Conservation (phyloP, 2,329 filamentous ascomycete genomes). For the Fusarium sp. region DNA sequence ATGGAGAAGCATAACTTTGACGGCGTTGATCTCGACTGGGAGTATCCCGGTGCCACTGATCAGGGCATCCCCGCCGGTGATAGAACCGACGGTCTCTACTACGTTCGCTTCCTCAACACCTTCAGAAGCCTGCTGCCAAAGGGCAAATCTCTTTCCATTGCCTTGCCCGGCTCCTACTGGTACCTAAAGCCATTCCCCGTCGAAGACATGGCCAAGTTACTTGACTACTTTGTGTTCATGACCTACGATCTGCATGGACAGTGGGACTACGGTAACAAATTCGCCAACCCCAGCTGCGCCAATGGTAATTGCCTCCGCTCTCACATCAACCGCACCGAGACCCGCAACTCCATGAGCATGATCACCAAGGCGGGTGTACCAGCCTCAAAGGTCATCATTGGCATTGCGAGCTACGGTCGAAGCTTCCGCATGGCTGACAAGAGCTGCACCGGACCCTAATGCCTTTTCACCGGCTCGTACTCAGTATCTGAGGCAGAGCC, state of each 20-base stretch:
- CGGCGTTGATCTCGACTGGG: constrained; percentile 60
- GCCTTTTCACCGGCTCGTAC: constrained; percentile 43
- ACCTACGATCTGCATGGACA: constrained; percentile 55
- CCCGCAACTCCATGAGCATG: constrained; percentile 50
- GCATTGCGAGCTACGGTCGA: constrained; percentile 51
- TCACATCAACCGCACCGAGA: constrained; percentile 56
- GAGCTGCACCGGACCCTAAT: constrained; percentile 48
- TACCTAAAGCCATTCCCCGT: constrained; percentile 53
- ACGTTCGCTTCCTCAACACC: constrained; percentile 27
- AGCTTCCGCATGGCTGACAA: constrained; percentile 52
- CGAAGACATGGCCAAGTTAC: constrained; percentile 37
- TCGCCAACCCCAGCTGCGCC: constrained; percentile 42
- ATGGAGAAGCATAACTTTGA: constrained; percentile 53
- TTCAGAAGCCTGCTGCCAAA: constrained; percentile 12
- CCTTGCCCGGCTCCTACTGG: constrained; percentile 53
- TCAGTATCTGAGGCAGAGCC: not conserved
- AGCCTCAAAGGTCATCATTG: constrained; percentile 50
- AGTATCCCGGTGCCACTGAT: constrained; percentile 53
- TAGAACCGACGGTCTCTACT: constrained; percentile 27
- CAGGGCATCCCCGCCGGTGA: constrained; percentile 49
- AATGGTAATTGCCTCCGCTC: constrained; percentile 53
- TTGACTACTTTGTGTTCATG: constrained; percentile 56
- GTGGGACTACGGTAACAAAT: constrained; percentile 52
- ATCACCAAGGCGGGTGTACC: constrained; percentile 53
- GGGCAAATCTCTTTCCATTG: constrained; percentile 50